A percentile compares a stretch with the other conserved stretches of the same genome.
Conservation (phyloP, 306 rosid genomes). For the Vigna trinervia region DNA sequence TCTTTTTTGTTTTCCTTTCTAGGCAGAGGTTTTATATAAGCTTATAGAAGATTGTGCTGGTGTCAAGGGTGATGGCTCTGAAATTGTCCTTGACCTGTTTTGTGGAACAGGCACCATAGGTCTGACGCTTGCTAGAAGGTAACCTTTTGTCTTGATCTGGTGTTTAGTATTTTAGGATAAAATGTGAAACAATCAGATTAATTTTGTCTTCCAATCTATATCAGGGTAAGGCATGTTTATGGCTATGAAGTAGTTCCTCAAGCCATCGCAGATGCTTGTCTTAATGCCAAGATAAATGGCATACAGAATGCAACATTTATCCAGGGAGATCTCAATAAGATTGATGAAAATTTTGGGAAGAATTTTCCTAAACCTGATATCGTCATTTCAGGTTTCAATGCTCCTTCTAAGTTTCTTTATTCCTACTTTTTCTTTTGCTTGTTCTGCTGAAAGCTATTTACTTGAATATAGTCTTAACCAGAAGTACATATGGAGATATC, state of each 20-base stretch:
- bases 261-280: slow-evolving; percentile 85
- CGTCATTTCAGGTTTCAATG: slow-evolving; percentile 77
- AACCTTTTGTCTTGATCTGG: slow-evolving; percentile 32
- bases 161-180: slow-evolving; percentile 32
- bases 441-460: slow-evolving; percentile 29
- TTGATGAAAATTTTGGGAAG: slow-evolving; percentile 83
- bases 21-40: slow-evolving; percentile 94
- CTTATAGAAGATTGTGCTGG: slow-evolving; percentile 86
- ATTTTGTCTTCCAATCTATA: slow-evolving; percentile 36
- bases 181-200: slow-evolving; percentile 18
- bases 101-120: slow-evolving; percentile 99
- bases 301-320: slow-evolving; percentile 87
- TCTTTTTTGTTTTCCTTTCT: slow-evolving; percentile 33
- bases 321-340: slow-evolving; percentile 93
- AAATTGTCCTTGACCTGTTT: slow-evolving; percentile 92
- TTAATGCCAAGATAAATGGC: slow-evolving; percentile 76
- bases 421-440: slow-evolving; percentile 14
- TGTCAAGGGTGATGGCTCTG: slow-evolving; percentile 85
- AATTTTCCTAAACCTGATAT: slow-evolving; percentile 90
- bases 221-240: slow-evolving; percentile 83
- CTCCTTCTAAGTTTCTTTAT: slow-evolving; percentile 22
- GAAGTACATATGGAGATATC: slow-evolving; percentile 18
- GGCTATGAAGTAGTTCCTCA: slow-evolving; percentile 95
- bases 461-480: slow-evolving; percentile 35
- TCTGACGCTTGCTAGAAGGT: slow-evolving; percentile 91